phyloP scores from a whole-genome alignment of 2,329 filamentous ascomycete genomes.

The Didymella keratinophila region DNA sequence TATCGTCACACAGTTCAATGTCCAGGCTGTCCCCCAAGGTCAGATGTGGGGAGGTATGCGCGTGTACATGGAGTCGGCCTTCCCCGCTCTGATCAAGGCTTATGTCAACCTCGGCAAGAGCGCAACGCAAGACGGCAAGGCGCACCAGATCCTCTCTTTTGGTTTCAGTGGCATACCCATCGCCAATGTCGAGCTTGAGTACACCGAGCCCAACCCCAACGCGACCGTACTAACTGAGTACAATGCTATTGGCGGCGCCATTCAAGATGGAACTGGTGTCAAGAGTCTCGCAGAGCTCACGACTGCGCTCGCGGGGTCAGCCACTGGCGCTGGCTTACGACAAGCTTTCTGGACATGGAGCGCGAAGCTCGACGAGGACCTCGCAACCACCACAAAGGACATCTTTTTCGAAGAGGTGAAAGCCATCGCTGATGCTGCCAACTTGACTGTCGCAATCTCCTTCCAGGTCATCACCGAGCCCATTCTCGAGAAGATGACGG shows the following conservation, averaged over 20 bases:
- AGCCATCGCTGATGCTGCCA: constrained; percentile 24
- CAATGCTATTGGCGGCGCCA: constrained; percentile 29
- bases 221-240: constrained; percentile 39
- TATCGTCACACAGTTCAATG: constrained; percentile 42
- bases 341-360: constrained; percentile 42
- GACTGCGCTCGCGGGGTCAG: constrained; percentile 17
- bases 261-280: constrained; percentile 29
- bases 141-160: constrained; percentile 41
- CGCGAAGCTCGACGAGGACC: constrained; percentile 34
- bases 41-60: constrained; percentile 42
- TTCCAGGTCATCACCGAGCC: constrained; percentile 41
- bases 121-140: constrained; percentile 30
- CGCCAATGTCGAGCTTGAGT: constrained; percentile 35
- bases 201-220: constrained; percentile 34
- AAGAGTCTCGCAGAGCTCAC: constrained; percentile 34
- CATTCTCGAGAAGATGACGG: constrained; percentile 30
- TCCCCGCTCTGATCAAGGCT: constrained; percentile 32
- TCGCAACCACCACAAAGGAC: constrained; percentile 31
- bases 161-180: constrained; percentile 23
- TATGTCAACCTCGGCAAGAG: constrained; percentile 39
- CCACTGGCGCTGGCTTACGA: constrained; percentile 25
- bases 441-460: constrained; percentile 31
- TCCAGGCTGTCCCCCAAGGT: constrained; percentile 30
- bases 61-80: constrained; percentile 20
- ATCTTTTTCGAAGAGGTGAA: constrained; percentile 36